Conservation (phyloP, 345 rosid genomes). For the Sapria himalayana region DNA sequence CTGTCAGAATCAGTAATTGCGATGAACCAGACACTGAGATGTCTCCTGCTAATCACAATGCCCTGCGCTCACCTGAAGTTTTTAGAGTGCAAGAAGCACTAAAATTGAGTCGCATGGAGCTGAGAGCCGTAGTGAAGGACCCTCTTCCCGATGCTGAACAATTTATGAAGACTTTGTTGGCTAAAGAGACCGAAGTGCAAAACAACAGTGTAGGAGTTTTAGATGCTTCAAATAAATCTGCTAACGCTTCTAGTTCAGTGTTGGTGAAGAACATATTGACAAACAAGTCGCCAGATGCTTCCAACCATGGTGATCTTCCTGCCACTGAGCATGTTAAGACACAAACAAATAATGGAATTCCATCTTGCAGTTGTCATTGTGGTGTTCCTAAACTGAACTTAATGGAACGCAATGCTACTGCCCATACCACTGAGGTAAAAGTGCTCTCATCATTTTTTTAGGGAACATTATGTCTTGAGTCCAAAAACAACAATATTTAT, state of each 20-base stretch:
- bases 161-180: constrained; percentile 14
- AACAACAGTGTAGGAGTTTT: constrained; percentile 7
- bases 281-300: too few species aligned
- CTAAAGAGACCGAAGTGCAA: constrained; percentile 1
- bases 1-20: constrained; percentile 8
- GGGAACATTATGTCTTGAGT: too few species aligned
- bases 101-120: constrained; percentile 17
- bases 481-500: too few species aligned
- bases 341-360: constrained; percentile 6
- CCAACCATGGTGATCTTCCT: not conserved
- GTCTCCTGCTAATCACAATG: constrained; percentile 2
- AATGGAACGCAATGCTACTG: constrained; percentile 35
- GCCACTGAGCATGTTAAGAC: not conserved
- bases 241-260: too few species aligned
- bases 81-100: constrained; percentile 20
- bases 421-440: constrained; percentile 31
- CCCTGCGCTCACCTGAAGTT: constrained; percentile 14
- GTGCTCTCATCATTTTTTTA: too few species aligned
- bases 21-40: constrained; percentile 6
- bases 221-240: not conserved
- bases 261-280: too few species aligned
- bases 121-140: constrained; percentile 22
- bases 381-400: constrained; percentile 14
- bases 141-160: constrained; percentile 30
- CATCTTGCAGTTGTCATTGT: constrained; percentile 8